phyloP scores from a whole-genome alignment of 371 early-diverging fungal genomes.

The Actinomucor elegans region DNA sequence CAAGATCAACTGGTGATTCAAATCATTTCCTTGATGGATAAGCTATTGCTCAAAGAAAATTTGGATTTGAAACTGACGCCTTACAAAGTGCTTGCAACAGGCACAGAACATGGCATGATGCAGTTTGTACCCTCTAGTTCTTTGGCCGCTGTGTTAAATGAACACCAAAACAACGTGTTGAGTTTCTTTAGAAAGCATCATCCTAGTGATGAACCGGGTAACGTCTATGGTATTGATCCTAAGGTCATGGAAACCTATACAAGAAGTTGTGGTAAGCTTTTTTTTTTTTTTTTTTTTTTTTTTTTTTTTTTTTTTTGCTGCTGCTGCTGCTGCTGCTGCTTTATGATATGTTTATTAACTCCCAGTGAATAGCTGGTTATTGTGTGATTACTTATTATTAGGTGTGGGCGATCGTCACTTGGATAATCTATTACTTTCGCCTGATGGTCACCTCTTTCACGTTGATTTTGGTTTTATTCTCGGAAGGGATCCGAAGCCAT shows the following conservation, averaged over 20 bases:
- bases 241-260: conserved; percentile 93
- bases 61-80: conserved; percentile 91
- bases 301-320: too few relatives aligned
- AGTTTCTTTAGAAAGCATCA: conserved; percentile 73
- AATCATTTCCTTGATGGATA: conserved; percentile 94
- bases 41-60: conserved; percentile 89
- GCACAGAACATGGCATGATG: conserved; percentile 87
- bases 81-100: conserved; percentile 94
- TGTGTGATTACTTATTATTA: conserved; percentile 97
- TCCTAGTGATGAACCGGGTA: conserved; percentile 59
- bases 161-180: conserved; percentile 82
- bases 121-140: conserved; percentile 89
- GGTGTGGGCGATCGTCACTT: conserved; percentile 99
- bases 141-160: conserved; percentile 86
- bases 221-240: conserved; percentile 70
- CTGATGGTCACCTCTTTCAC: conserved; percentile 91
- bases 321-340: too few relatives aligned
- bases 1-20: conserved; percentile 98
- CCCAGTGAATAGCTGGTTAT: conserved; percentile 80
- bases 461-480: conserved; percentile 98
- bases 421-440: conserved; percentile 93
- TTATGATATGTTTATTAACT: not conserved
- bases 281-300: too few relatives aligned
- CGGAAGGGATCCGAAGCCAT: conserved; percentile 98
- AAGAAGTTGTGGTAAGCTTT: conserved; percentile 84